phyloP scores from a whole-genome alignment of 129 eudicot genomes.

The Centella asiatica region DNA sequence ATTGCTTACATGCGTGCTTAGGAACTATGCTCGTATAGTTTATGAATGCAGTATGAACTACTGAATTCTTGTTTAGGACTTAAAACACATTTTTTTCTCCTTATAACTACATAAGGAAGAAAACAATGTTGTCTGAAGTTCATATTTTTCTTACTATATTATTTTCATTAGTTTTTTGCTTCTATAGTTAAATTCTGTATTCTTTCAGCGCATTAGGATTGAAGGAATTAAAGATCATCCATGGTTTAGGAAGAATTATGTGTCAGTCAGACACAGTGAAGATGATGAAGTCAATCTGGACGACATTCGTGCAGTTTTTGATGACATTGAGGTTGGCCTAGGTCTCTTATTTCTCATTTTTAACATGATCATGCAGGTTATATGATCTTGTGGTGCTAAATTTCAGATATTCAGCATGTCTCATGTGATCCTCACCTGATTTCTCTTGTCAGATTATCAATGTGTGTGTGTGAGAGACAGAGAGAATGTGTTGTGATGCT shows the following conservation, averaged over 20 bases:
- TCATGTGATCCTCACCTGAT: background rate
- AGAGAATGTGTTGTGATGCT: background rate
- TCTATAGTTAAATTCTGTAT: background rate
- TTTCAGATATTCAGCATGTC: background rate
- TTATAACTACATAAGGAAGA: too few species aligned
- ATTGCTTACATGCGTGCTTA: background rate
- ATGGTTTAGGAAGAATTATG: slow-evolving; percentile 72
- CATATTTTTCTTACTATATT: background rate
- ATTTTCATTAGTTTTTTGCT: slow-evolving; percentile 1
- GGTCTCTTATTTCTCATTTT: background rate
- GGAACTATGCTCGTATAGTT: slow-evolving; percentile 1
- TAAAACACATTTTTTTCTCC: too few species aligned
- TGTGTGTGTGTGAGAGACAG: too few species aligned
- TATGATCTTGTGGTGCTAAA: background rate
- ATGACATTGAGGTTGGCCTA: slow-evolving; percentile 70
- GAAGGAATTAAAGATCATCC: slow-evolving; percentile 67
- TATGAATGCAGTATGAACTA: background rate
- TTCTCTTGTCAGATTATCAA: background rate
- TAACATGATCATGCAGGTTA: background rate
- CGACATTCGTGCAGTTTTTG: slow-evolving; percentile 87
- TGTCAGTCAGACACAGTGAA: slow-evolving; percentile 46
- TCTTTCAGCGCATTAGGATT: slow-evolving; percentile 68
- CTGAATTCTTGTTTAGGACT: too few species aligned
- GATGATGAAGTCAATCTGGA: slow-evolving; percentile 84
- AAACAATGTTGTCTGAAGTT: too few species aligned